Evolutionary conservation across 768 basidiomycete species (phyloP), one percentile per base, ranked within the genome.

Genomic region (Scleroderma bovista): DNA sequence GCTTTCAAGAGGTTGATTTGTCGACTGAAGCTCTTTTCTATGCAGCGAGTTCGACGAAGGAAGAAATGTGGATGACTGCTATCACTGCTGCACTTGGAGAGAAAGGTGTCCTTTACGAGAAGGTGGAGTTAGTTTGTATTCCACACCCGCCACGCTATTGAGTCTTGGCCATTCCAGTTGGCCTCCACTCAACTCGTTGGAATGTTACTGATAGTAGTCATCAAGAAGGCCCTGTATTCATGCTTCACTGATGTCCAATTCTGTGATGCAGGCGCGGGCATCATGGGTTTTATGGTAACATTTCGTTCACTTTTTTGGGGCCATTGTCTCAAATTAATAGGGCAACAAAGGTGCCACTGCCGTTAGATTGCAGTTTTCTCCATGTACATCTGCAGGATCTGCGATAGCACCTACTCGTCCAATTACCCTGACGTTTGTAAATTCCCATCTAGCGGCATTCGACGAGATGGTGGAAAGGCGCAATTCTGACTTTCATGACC

Each of bases 281-380:
- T 90, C 22, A 74, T 90, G 71, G 87, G 88, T 34, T 69, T 90
- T 29, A 83, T 93, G 85, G 88, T 86, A 57, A 55, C 9, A 29
- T 50, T 36, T 29, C 15, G 15, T 32, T 46, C 39, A 36, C 31
- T 10, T 47, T 48, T 45, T 40, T 37, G 7, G n/a, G 11, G 6
- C 17, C 6, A 38, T 44, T 24, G 11, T 53, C 50, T 55, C 47
- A 41, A 17, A 13, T 6, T 17, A 15, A 36, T 49, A 90, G 88
- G 89, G 88, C 24, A 93, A 93, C 68, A 93, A 93, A 69, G 90
- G 90, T 38, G 87, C 76, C 6, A 79, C 79, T 6, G 87, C 84
- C 2, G 57, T 88, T 37, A 81, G 84, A 31, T 51, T 91, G 6
- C 67, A 72, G 7, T 84, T 81, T 57, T 74, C 72, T 23, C 80